Conservation (phyloP, 2,329 filamentous ascomycete genomes). For the Lecanicillium sp. region DNA sequence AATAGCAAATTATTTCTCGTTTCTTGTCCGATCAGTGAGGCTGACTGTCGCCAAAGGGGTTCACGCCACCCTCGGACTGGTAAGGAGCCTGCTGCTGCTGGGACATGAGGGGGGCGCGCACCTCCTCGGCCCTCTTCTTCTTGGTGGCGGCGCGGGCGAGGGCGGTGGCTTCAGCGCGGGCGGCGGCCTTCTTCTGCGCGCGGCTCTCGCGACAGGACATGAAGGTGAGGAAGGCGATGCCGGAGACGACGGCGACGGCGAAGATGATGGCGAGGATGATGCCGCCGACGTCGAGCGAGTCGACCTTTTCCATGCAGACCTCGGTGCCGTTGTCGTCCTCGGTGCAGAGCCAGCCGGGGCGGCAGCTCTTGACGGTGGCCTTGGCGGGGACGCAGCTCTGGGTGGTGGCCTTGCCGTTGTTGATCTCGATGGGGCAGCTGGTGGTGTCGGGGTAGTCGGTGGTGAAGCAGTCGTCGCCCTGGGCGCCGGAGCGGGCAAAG, state of each 20-base stretch:
- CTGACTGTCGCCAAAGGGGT: slow-evolving; percentile 34
- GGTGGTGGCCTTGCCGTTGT: slow-evolving; percentile 28
- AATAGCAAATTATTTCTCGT: background rate
- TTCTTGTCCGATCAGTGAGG: slow-evolving; percentile 10
- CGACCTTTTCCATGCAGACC: slow-evolving; percentile 35
- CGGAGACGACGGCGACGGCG: slow-evolving; percentile 31
- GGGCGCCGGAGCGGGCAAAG: slow-evolving; percentile 13
- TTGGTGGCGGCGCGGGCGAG: slow-evolving; percentile 43
- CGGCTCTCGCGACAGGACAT: slow-evolving; percentile 46
- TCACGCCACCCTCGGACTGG: slow-evolving; percentile 15
- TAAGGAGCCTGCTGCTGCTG: slow-evolving; percentile 20
- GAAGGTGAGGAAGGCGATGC: slow-evolving; percentile 39
- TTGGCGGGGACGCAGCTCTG: slow-evolving; percentile 35
- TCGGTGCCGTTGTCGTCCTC: slow-evolving; percentile 30
- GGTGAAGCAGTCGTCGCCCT: slow-evolving; percentile 29
- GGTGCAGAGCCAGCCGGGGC: slow-evolving; percentile 38
- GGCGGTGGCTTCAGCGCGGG: slow-evolving; percentile 44
- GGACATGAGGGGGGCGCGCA: slow-evolving; percentile 32
- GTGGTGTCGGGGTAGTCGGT: slow-evolving; percentile 30
- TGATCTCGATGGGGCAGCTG: slow-evolving; percentile 35
- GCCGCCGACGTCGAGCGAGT: slow-evolving; percentile 37
- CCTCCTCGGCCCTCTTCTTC: slow-evolving; percentile 33
- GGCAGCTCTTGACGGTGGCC: slow-evolving; percentile 34
- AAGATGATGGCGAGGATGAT: slow-evolving; percentile 45
- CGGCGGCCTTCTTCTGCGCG: slow-evolving; percentile 36